Percentiles rank a stretch among this genome's conserved stretches.
Conservation (phyloP, 2,329 filamentous ascomycete species). For the Xylaria sp. region DNA sequence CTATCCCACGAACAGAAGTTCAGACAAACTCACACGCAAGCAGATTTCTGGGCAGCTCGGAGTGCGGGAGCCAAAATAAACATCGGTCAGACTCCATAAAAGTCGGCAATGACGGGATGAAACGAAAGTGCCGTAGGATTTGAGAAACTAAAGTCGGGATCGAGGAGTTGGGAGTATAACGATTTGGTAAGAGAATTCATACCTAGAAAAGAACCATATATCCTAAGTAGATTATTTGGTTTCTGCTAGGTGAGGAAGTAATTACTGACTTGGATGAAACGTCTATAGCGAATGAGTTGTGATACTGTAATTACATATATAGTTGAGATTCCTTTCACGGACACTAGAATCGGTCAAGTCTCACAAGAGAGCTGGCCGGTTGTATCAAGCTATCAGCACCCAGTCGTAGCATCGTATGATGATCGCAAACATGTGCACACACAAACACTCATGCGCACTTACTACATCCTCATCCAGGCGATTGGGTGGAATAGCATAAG, state of each 20-base stretch:
- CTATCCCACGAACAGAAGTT: neutral
- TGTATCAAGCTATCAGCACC: neutral
- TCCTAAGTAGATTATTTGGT: too few species aligned
- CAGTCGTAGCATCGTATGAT: neutral
- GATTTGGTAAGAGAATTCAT: too few species aligned
- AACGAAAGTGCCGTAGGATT: neutral
- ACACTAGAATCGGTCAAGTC: neutral
- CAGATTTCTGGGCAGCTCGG: neutral
- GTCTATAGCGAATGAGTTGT: neutral
- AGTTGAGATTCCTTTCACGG: neutral
- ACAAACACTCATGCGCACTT: neutral
- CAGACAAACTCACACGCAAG: neutral
- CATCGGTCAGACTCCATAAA: constrained; percentile 1
- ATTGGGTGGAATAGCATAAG: neutral
- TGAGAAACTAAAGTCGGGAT: too few species aligned
- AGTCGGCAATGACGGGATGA: neutral
- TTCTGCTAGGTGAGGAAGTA: too few species aligned
- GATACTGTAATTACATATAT: neutral
- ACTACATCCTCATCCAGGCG: neutral
- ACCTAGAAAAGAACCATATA: too few species aligned
- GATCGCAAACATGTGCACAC: too few species aligned
- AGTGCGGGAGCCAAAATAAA: neutral
- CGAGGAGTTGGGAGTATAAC: too few species aligned
- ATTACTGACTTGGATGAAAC: neutral
- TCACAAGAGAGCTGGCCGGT: neutral